Evolutionary conservation across 2,329 filamentous ascomycete species (phyloP).

Genomic region (Botrytis galanthina): DNA sequence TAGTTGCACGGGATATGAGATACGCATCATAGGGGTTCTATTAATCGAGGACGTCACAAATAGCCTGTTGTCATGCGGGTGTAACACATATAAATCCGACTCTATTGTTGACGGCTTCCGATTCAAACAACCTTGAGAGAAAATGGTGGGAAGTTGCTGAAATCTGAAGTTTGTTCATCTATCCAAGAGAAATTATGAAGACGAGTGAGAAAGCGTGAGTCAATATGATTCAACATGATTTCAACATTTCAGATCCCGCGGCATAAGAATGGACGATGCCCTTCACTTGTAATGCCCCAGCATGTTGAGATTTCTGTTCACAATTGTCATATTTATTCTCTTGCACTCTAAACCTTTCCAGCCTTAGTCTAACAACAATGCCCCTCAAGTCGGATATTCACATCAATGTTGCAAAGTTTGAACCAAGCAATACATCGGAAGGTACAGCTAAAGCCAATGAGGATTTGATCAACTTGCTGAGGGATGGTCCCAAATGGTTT

Average conservation of each 20-base stretch:
- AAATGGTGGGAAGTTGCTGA: neutral
- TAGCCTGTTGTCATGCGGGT: neutral
- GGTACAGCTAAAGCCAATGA: constrained; percentile 47
- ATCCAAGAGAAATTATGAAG: neutral
- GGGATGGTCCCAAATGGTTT: constrained; percentile 49
- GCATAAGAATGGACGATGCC: neutral
- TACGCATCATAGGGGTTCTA: neutral
- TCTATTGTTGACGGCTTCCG: constrained; percentile 19
- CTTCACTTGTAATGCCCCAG: constrained; percentile 48
- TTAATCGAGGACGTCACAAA: neutral
- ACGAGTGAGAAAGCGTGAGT: neutral
- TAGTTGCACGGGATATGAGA: constrained; percentile 4
- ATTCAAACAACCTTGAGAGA: constrained; percentile 2
- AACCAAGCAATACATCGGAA: constrained; percentile 41
- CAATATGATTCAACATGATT: neutral
- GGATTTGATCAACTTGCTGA: constrained; percentile 30
- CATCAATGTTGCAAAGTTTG: constrained; percentile 45
- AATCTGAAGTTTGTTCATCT: neutral
- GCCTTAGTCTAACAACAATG: constrained; percentile 31
- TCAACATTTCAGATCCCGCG: neutral
- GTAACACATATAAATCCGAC: constrained; percentile 4
- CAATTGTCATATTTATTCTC: neutral
- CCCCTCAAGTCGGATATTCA: constrained; percentile 42
- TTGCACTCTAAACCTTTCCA: no score
- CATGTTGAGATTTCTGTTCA: constrained; percentile 34